These are phyloP conservation scores for Entomortierella chlamydospora DNA, from an alignment of 192 early-diverging fungal genomes.

Conservation along the genomic window DNA sequence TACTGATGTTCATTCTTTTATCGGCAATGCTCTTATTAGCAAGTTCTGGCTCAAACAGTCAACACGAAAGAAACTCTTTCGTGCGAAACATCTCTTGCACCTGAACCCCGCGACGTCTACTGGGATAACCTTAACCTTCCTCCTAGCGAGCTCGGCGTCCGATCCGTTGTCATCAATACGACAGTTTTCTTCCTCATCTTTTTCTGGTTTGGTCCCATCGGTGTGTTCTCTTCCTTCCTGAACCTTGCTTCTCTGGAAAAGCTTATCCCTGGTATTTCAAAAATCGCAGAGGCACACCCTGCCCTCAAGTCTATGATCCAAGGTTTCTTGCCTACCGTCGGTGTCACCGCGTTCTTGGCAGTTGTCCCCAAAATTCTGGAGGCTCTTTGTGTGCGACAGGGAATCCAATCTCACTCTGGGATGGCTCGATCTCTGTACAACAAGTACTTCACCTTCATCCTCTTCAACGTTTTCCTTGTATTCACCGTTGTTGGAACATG, in stretches of 20 bases:
- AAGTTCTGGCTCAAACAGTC: constrained; percentile 73
- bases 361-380: constrained; percentile 78
- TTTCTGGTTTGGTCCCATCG: constrained; percentile 82
- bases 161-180: constrained; percentile 63
- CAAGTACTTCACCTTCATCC: constrained; percentile 81
- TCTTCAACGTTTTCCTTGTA: constrained; percentile 81
- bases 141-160: constrained; percentile 62
- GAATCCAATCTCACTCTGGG: constrained; percentile 58
- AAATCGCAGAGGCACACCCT: constrained; percentile 60
- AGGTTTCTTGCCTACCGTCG: constrained; percentile 76
- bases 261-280: constrained; percentile 69
- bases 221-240: constrained; percentile 73
- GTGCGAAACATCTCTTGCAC: constrained; percentile 71
- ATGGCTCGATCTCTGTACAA: constrained; percentile 56
- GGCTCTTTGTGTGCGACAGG: constrained; percentile 57
- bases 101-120: constrained; percentile 81
- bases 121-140: constrained; percentile 82
- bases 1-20: not conserved
- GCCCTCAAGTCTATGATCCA: constrained; percentile 71
- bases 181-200: constrained; percentile 75
- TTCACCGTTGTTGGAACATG: constrained; percentile 81
- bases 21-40: constrained; percentile 26
- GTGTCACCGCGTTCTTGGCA: constrained; percentile 76
- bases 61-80: constrained; percentile 73
- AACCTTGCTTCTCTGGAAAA: constrained; percentile 68